Evolutionary conservation across 2,329 filamentous ascomycete genomes (phyloP), one percentile per base, ranked within the genome.

Genomic region (Diaporthe aspalathi): DNA sequence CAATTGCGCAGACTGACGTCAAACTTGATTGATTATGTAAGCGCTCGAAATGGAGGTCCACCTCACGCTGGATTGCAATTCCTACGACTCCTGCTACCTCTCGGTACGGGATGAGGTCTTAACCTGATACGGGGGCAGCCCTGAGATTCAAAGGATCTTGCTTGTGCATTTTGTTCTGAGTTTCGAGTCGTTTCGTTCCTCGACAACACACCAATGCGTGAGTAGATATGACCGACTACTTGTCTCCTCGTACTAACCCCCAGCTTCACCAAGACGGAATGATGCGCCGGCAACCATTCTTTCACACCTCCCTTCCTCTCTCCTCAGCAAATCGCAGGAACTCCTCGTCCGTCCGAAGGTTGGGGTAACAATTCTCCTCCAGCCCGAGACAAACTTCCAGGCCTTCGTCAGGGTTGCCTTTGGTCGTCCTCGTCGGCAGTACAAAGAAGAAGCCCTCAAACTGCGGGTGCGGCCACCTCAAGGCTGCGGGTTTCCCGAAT

Each of bases 401-500:
- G 12, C 70, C 70, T 49, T 72, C 70, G n/a, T 69, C 56, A 1
- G 43, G 43, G 9, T 54, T 54, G 14, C 56, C 54, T 22, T 63
- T 63, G 40, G 45, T 56, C 35, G 49, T 43, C 56, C 65, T 29
- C n/a, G 54, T 57, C 29, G 66, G 65, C 49, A 62, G 49, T 16
- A 32, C 52, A 43, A 72, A 72, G 49, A 72, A 68, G 66, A 72
- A 72, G 3, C 66, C 66, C 49, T 69, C 70, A 4, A 72, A 72
- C 22, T 57, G 53, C 27, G 65, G 65, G 45, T 63, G 43, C 11
- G 70, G 70, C 70, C 70, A 71, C 35, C 70, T 47, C 17, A 71
- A 53, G 20, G 65, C 70, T 17, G 65, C 54, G 11, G 76, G 77
- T 52, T 70, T 17, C 5, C 78, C 78, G 60, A 80, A 80, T 2